Conservation (phyloP, 345 rosid genomes). For the Crucihimalaya himalaica region DNA sequence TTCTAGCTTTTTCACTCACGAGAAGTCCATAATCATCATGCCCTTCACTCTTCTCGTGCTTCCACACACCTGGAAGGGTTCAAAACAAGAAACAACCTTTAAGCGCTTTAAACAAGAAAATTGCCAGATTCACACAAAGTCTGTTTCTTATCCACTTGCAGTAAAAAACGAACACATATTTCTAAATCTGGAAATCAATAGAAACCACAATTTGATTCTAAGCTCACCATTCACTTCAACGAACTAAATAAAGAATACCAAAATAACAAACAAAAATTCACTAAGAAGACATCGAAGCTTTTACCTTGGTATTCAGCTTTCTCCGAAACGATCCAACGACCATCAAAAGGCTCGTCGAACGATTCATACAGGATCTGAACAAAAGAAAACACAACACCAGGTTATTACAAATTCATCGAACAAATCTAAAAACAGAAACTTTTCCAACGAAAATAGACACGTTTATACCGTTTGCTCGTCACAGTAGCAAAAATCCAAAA, state of each 20-base stretch:
- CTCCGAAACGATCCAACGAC: slow-evolving; percentile 67
- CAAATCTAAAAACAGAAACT: slow-evolving; percentile 26
- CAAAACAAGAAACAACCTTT: not conserved
- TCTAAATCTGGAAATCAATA: not conserved
- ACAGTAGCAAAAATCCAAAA: slow-evolving; percentile 44
- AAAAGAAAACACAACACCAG: not conserved
- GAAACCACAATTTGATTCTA: not conserved
- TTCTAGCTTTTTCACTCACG: slow-evolving; percentile 66
- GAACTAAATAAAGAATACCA: not conserved
- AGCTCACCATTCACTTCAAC: not conserved
- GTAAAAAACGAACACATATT: not conserved
- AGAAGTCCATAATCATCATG: slow-evolving; percentile 84
- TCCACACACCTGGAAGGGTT: slow-evolving; percentile 62
- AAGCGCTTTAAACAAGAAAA: not conserved
- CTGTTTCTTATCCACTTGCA: not conserved
- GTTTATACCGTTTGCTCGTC: slow-evolving; percentile 46
- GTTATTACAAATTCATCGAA: not conserved
- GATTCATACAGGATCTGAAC: slow-evolving; percentile 63
- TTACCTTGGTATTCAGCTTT: slow-evolving; percentile 65
- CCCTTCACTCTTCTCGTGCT: slow-evolving; percentile 66
- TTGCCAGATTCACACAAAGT: not conserved
- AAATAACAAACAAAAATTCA: not conserved
- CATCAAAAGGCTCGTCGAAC: slow-evolving; percentile 65
- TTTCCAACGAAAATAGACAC: too few species aligned
- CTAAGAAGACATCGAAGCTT: not conserved